Conservation (phyloP, 225 moss, liverwort and hornwort genomes). For the Straminergon stramineum region DNA sequence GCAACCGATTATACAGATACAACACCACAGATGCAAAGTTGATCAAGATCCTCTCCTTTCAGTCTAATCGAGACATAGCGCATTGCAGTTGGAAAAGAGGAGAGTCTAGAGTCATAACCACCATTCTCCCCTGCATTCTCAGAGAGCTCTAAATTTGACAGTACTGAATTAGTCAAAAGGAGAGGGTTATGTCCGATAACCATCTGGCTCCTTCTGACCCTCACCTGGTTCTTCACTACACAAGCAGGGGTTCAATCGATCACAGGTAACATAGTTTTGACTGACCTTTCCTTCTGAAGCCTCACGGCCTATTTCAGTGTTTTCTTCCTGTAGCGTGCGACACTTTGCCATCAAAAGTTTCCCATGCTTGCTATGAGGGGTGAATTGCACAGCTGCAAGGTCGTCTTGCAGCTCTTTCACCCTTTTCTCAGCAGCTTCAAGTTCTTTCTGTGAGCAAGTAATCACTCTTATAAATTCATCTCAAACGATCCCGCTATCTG, state of each 20-base stretch:
- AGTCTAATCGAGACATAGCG: too few species aligned
- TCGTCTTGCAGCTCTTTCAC: slow-evolving; percentile 98
- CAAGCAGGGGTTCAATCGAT: neutral
- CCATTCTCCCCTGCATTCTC: neutral
- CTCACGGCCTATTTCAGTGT: slow-evolving; percentile 94
- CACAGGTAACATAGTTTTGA: neutral
- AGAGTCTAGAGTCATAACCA: neutral
- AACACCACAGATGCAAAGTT: neutral
- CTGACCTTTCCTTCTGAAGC: slow-evolving; percentile 97
- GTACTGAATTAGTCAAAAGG: neutral
- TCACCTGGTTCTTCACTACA: neutral
- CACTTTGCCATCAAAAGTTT: slow-evolving; percentile 99
- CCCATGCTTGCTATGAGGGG: slow-evolving; percentile 97
- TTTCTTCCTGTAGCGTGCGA: slow-evolving; percentile 98
- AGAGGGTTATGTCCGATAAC: too few species aligned
- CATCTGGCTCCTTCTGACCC: too few species aligned
- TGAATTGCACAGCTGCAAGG: slow-evolving; percentile 96
- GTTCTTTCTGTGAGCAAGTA: slow-evolving; percentile 60
- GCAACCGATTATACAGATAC: neutral
- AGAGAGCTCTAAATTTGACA: neutral
- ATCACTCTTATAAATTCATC: neutral
- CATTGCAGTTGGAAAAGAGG: neutral
- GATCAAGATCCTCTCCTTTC: neutral
- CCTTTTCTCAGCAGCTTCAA: slow-evolving; percentile 88
- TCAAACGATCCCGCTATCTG: neutral